Evolutionary conservation across 1,284 basidiomycete genomes (phyloP), one percentile per base, ranked within the genome.

Genomic region (Boletus putidus): DNA sequence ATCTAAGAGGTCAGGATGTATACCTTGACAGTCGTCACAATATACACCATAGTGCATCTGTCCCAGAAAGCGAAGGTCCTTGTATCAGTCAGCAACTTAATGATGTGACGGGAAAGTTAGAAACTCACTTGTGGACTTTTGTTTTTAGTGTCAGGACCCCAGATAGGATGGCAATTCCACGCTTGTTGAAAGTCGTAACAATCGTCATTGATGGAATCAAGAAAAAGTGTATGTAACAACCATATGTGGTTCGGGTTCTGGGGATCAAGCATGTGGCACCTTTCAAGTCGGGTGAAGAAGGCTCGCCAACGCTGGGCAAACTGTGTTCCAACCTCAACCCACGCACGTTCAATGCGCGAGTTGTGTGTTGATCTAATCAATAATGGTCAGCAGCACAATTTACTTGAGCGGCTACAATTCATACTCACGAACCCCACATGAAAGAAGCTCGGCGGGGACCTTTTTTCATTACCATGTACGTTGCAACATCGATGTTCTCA

Each of bases 301-400:
- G 64, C 63, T 6, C 59, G 42, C 75, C 75, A 76, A 33, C 55
- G 53, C 2, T 39, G 18, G 2, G 53, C 68, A 53, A 68, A 68
- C 2, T 64, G 65, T 0, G 37, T 42, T 0, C 72, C 74, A 6
- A 76, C 62, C 35, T 77, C 74, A 2, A 71, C 68, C 77, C 77
- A 82, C 0, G 81, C 59, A 0, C 71, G 56, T 54, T 82, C 78
- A 56, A 80, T 79, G 2, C 21, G n/a, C 8, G 59, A 29, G 20
- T 64, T 64, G 6, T 42, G 40, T 1, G 54, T 51, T 1, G 62
- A 64, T 18, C 55, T 61, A 20, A 33, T n/a, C n/a, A n/a, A n/a
- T n/a, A n/a, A n/a, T n/a, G n/a, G n/a, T n/a, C n/a, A n/a, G n/a
- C n/a, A n/a, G n/a, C n/a, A n/a, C n/a, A n/a, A n/a, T n/a, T n/a